Conservation (phyloP, 176 grass and related monocot genomes). For the Melocanna baccifera region DNA sequence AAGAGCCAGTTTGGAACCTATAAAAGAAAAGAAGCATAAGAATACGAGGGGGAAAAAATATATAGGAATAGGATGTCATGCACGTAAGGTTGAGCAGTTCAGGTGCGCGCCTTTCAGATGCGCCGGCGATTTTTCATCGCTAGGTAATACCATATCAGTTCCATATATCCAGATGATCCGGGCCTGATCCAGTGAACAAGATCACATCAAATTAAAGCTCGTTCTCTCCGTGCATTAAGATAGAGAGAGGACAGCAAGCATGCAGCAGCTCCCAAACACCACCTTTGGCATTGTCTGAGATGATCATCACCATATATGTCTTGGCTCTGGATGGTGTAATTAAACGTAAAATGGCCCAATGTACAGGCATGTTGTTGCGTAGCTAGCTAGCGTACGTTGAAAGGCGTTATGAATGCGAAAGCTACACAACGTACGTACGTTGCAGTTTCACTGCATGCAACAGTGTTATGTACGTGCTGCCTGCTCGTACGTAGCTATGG, state of each 20-base stretch:
- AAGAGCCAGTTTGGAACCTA: too few relatives aligned
- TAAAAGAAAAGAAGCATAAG: too few relatives aligned
- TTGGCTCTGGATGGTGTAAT: not conserved
- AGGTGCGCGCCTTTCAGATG: not conserved
- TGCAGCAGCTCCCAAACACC: not conserved
- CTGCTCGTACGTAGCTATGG: not conserved
- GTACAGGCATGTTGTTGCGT: not conserved
- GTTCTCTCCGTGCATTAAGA: not conserved
- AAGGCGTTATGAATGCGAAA: not conserved
- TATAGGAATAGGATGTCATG: too few relatives aligned
- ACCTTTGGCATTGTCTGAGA: too few relatives aligned
- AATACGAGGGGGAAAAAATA: too few relatives aligned
- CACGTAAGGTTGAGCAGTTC: not conserved
- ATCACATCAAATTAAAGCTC: not conserved
- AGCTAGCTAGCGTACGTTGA: not conserved
- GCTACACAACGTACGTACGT: not conserved
- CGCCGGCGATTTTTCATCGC: not conserved
- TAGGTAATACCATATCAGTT: not conserved
- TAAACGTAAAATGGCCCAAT: not conserved
- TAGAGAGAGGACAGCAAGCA: too few relatives aligned
- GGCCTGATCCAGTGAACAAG: not conserved
- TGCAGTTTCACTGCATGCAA: not conserved
- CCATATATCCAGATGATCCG: not conserved
- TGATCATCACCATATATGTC: too few relatives aligned
- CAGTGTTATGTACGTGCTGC: not conserved